Base-by-base conservation (phyloP, 257 asterid genomes). In the Nicotiana sylvestris region DNA sequence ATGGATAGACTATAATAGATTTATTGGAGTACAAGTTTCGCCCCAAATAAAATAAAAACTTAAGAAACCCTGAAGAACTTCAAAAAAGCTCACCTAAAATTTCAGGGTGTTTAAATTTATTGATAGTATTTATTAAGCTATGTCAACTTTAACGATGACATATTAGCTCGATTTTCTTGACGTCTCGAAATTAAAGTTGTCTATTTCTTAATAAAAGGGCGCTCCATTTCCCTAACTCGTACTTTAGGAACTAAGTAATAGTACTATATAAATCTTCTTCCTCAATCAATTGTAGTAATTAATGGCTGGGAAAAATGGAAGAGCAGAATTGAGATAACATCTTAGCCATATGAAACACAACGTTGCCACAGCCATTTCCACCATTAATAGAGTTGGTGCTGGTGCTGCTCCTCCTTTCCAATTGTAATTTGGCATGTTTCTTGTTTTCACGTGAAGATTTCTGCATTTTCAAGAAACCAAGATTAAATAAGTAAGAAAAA, bases 301-400 rank as follows among this genome's bases (percentile, higher is more conserved):
- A 58, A 46, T 79, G 70, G 15, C 27, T 61, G 39, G 69, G 25
- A n/a, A 35, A 79, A 60, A 61, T 39, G 82, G 68, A 61, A 13
- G 82, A 79, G 27, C 76, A 79, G 49, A 60, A 61, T 79, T 65
- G 82, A 21, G 82, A 79, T 13, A 65, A 58, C 69, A 61, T 79
- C 15, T 79, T 79, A 39, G 58, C 56, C 35, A 61, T 7, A 33
- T 79, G 82, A 61, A 37, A 21, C 9, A 61, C 13, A 27, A 61
- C 9, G 18, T 4, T 61, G n/a, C 21, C 56, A 79, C 82, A 79
- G 5, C 82, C 76, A 13, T 13, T 58, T 21, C 30, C 69, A 27
- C 60, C 25, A 60, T 49, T 49, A 39, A 37, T 37, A 72, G 82
- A 61, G 39, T 3, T 37, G 29, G 43, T 61, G 37, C 29, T 61